Evolutionary conservation across 805 yeast species (phyloP).

Genomic region (Kodamaea hsintzibuensis): DNA sequence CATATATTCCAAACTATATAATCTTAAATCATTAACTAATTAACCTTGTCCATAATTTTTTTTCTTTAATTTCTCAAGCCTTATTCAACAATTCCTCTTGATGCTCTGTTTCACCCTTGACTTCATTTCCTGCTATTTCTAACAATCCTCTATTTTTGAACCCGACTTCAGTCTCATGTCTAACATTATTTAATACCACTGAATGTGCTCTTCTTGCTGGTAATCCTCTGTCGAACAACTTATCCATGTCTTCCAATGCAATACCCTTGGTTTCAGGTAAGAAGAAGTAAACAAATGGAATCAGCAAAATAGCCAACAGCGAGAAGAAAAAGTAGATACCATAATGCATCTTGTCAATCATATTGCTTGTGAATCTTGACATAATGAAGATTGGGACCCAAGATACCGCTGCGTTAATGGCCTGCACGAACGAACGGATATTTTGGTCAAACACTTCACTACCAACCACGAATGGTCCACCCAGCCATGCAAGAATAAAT

Average conservation of each 20-base stretch:
- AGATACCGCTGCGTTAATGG: conserved; percentile 40
- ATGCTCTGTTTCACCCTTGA: conserved; percentile 5
- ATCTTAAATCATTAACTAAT: no score
- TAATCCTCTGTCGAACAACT: conserved; percentile 22
- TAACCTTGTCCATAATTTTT: not conserved
- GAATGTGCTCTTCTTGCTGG: conserved; percentile 25
- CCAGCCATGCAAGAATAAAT: conserved; percentile 42
- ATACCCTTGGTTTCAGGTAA: conserved; percentile 43
- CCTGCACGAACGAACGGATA: conserved; percentile 40
- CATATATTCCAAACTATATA: no score
- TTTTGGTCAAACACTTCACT: conserved; percentile 42
- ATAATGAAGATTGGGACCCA: conserved; percentile 42
- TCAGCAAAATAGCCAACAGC: conserved; percentile 29
- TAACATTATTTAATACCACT: conserved; percentile 15
- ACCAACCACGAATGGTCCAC: conserved; percentile 43
- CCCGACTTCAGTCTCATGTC: conserved; percentile 5
- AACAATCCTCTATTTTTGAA: not conserved
- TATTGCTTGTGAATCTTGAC: conserved; percentile 34
- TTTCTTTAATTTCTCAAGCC: not conserved
- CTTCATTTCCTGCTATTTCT: not conserved
- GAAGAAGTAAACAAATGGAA: conserved; percentile 40
- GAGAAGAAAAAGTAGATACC: conserved; percentile 42
- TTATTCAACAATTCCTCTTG: conserved; percentile 1
- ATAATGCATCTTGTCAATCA: conserved; percentile 36
- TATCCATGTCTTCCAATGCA: conserved; percentile 31